phyloP scores from a whole-genome alignment of 2,329 filamentous ascomycete species.

The Uncinocarpus reesii region DNA sequence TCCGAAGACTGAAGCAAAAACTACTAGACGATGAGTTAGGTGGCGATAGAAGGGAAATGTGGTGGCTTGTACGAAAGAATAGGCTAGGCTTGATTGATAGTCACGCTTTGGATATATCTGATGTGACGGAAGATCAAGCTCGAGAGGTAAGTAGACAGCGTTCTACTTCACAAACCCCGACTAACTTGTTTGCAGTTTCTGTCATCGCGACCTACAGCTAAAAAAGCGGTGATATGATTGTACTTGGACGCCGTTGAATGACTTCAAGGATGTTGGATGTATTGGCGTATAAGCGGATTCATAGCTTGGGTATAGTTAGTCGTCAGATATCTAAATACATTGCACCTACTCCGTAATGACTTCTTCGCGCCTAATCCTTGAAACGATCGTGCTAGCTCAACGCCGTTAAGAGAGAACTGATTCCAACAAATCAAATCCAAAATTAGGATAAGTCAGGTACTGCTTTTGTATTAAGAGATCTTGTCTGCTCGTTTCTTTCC shows the following conservation, averaged over 20 bases:
- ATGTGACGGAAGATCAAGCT: slow-evolving; percentile 61
- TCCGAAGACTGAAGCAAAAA: slow-evolving; percentile 60
- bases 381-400: neutral
- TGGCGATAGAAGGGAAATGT: slow-evolving; percentile 71
- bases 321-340: neutral
- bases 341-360: neutral
- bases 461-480: slow-evolving; percentile 39
- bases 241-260: neutral
- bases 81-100: slow-evolving; percentile 64
- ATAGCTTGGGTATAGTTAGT: neutral
- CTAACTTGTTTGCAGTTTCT: slow-evolving; percentile 19
- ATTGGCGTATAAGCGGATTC: neutral
- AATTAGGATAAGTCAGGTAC: no score
- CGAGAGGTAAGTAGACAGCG: slow-evolving; percentile 36
- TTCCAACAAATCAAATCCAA: neutral
- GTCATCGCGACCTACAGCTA: slow-evolving; percentile 15
- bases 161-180: neutral
- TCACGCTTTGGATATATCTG: slow-evolving; percentile 51
- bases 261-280: neutral
- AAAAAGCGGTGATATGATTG: neutral
- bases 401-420: neutral
- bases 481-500: slow-evolving; percentile 40
- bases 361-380: neutral
- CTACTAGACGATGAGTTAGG: slow-evolving; percentile 59
- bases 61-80: slow-evolving; percentile 59